These are phyloP conservation scores for Capsicum pubescens DNA, from an alignment of 257 asterid genomes.

Conservation along the genomic window DNA sequence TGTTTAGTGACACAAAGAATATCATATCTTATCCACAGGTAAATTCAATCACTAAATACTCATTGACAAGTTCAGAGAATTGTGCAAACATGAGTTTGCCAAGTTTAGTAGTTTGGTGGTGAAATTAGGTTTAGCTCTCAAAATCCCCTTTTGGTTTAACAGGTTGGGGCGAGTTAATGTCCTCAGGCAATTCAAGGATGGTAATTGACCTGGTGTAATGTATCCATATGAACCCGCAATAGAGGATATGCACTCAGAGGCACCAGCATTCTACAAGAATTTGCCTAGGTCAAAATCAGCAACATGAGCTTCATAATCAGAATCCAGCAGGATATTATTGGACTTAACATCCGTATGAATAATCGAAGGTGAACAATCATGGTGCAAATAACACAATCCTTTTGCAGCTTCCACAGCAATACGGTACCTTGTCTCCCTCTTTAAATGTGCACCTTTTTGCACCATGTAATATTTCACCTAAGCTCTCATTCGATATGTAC, in stretches of 20 bases:
- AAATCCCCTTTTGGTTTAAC: too few species aligned
- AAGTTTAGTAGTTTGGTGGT: too few species aligned
- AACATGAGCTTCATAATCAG: conserved; percentile 87
- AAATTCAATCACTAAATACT: too few species aligned
- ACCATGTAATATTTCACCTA: conserved; percentile 89
- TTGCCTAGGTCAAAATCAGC: conserved; percentile 94
- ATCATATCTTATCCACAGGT: too few species aligned
- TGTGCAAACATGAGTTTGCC: too few species aligned
- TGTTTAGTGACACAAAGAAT: too few species aligned
- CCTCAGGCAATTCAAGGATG: too few species aligned
- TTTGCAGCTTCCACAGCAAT: conserved; percentile 56
- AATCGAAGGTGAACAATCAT: conserved; percentile 74
- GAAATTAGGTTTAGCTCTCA: too few species aligned
- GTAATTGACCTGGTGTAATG: conserved; percentile 77
- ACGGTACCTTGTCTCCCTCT: conserved; percentile 78
- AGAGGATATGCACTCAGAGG: conserved; percentile 89
- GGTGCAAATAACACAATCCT: too few species aligned
- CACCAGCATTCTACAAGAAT: conserved; percentile 72
- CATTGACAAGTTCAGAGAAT: too few species aligned
- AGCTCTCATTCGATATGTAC: conserved; percentile 91
- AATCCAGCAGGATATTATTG: conserved; percentile 79
- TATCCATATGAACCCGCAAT: conserved; percentile 95
- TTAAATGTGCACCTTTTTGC: conserved; percentile 76
- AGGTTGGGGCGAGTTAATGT: too few species aligned
- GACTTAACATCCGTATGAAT: conserved; percentile 90